phyloP scores from a whole-genome alignment of 2,329 filamentous ascomycete genomes.

The Whalleya microplaca region DNA sequence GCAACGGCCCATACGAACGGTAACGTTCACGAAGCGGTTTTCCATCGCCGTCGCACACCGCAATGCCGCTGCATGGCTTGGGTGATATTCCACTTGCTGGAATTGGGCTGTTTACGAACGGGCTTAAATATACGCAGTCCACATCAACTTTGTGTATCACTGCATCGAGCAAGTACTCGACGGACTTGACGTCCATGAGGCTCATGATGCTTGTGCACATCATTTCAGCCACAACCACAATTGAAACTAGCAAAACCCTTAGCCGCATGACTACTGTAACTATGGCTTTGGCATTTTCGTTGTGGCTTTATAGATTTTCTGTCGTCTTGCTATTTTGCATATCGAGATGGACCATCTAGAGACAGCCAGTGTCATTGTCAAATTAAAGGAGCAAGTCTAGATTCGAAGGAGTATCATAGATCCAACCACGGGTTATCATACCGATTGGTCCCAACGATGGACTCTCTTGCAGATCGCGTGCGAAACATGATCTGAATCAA shows the following conservation, averaged over 20 bases:
- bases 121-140: conserved; percentile 11
- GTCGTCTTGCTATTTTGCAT: neutral
- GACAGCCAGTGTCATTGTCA: neutral
- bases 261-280: neutral
- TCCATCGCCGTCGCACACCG: conserved; percentile 18
- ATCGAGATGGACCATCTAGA: neutral
- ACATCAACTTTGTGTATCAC: conserved; percentile 16
- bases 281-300: neutral
- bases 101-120: conserved; percentile 18
- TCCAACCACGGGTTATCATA: neutral
- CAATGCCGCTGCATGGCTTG: conserved; percentile 15
- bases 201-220: conserved; percentile 16
- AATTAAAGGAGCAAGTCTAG: neutral
- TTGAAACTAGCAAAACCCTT: neutral
- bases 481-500: neutral
- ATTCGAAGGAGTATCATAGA: neutral
- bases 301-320: neutral
- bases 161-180: conserved; percentile 4
- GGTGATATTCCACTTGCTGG: conserved; percentile 4
- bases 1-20: conserved; percentile 21
- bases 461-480: neutral
- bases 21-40: conserved; percentile 21
- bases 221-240: conserved; percentile 17
- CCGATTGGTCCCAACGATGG: neutral
- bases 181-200: conserved; percentile 24